phyloP scores from a whole-genome alignment of 352 stramenopile genomes.

The Albugo laibachii region DNA sequence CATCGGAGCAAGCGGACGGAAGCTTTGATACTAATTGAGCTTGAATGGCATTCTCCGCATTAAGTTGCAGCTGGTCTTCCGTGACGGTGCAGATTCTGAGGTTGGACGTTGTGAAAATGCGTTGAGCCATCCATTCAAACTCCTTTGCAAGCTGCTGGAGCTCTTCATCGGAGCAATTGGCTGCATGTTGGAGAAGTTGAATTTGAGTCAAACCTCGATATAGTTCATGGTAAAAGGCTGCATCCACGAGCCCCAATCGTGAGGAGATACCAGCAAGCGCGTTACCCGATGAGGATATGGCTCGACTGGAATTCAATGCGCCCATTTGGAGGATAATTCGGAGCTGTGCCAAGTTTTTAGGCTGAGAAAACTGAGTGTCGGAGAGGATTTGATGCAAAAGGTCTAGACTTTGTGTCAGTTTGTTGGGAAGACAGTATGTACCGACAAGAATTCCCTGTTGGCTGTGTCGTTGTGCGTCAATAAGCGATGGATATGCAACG shows the following conservation, averaged over 20 bases:
- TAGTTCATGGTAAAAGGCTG: slow-evolving; percentile 35
- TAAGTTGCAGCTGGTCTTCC: slow-evolving; percentile 33
- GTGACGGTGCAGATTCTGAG: slow-evolving; percentile 52
- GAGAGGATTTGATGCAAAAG: slow-evolving; percentile 36
- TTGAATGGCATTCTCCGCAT: slow-evolving; percentile 22
- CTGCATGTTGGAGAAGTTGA: slow-evolving; percentile 51
- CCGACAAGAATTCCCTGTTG: slow-evolving; percentile 37
- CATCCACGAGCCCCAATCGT: slow-evolving; percentile 29
- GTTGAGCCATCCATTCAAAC: slow-evolving; percentile 31
- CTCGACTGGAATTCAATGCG: slow-evolving; percentile 38
- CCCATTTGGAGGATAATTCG: slow-evolving; percentile 56
- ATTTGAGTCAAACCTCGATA: slow-evolving; percentile 57
- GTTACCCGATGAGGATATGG: slow-evolving; percentile 49
- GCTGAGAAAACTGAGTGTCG: slow-evolving; percentile 50
- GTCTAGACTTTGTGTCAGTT: slow-evolving; percentile 36
- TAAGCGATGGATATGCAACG: slow-evolving; percentile 31
- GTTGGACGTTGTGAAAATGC: slow-evolving; percentile 33
- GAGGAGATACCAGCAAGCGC: slow-evolving; percentile 31
- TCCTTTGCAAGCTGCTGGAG: slow-evolving; percentile 26
- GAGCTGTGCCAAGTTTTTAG: slow-evolving; percentile 51
- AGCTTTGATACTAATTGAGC: slow-evolving; percentile 10
- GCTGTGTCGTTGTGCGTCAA: slow-evolving; percentile 18
- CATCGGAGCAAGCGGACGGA: slow-evolving; percentile 3
- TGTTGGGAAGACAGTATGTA: slow-evolving; percentile 55
- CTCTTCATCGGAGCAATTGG: slow-evolving; percentile 43